Conservation (phyloP, 139 green algal species). For the Auxenochlorella protothecoides region DNA sequence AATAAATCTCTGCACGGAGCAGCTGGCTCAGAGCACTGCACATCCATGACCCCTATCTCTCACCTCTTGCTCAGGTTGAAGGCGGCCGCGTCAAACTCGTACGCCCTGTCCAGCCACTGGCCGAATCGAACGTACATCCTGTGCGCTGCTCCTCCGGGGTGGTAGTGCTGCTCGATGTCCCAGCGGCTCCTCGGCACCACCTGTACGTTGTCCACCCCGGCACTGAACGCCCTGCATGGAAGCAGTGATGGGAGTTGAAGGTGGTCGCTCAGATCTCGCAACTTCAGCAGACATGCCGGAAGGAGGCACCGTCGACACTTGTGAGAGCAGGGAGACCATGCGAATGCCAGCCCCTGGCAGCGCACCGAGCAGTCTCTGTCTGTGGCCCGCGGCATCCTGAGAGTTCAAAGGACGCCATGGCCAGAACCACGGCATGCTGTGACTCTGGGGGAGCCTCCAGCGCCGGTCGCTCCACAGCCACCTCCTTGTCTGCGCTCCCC, state of each 20-base stretch:
- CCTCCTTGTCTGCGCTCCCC: not conserved
- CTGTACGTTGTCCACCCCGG: conserved; percentile 30
- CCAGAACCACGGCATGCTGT: too few species aligned
- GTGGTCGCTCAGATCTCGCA: not conserved
- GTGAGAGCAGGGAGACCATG: not conserved
- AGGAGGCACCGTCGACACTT: too few species aligned
- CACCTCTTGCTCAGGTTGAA: conserved; percentile 36
- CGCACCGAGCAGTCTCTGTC: too few species aligned
- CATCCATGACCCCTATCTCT: too few species aligned
- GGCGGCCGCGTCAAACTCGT: conserved; percentile 46
- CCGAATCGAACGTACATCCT: conserved; percentile 42
- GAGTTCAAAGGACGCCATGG: too few species aligned
- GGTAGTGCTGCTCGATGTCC: conserved; percentile 46
- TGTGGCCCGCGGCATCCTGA: too few species aligned
- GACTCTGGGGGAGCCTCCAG: not conserved
- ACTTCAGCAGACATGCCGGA: too few species aligned
- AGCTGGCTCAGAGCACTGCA: too few species aligned
- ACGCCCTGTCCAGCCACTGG: conserved; percentile 34
- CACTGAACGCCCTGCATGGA: conserved; percentile 9
- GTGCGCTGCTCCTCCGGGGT: not conserved
- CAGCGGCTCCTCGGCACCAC: conserved; percentile 42
- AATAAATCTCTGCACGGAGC: too few species aligned
- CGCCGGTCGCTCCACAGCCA: not conserved
- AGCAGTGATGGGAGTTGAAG: not conserved
- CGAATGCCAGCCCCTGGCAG: not conserved